phyloP scores from a whole-genome alignment of 2,329 filamentous ascomycete species.

The Clonostachys solani region DNA sequence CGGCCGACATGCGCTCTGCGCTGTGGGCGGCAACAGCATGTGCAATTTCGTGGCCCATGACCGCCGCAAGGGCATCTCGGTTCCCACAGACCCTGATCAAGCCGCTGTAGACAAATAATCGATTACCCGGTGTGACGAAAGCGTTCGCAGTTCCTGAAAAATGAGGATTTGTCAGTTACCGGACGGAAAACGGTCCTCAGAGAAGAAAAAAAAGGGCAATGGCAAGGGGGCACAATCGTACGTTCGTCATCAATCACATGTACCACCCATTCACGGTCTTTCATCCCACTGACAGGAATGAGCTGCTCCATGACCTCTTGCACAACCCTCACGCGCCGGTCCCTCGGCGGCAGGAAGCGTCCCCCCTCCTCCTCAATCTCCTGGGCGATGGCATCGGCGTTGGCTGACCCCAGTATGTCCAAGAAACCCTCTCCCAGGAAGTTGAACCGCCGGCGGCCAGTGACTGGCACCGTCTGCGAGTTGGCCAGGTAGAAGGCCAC shows the following conservation, averaged over 20 bases:
- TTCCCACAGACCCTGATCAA: slow-evolving; percentile 63
- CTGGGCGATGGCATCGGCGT: slow-evolving; percentile 38
- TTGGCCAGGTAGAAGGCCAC: slow-evolving; percentile 62
- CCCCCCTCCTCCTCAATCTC: slow-evolving; percentile 46
- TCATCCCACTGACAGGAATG: slow-evolving; percentile 62
- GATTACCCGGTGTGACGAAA: slow-evolving; percentile 74
- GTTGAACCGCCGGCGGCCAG: slow-evolving; percentile 71
- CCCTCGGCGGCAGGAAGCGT: slow-evolving; percentile 53
- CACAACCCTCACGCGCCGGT: slow-evolving; percentile 53
- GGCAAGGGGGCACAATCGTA: slow-evolving; percentile 17
- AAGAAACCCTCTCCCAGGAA: slow-evolving; percentile 53
- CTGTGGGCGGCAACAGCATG: slow-evolving; percentile 69
- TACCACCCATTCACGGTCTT: slow-evolving; percentile 62
- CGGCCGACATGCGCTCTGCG: slow-evolving; percentile 56
- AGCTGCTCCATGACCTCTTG: slow-evolving; percentile 61
- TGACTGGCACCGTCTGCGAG: slow-evolving; percentile 69
- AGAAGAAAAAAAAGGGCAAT: background rate
- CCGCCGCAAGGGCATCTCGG: slow-evolving; percentile 68
- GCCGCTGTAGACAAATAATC: slow-evolving; percentile 76
- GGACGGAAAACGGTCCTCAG: background rate
- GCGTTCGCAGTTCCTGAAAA: slow-evolving; percentile 57
- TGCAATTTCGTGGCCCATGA: slow-evolving; percentile 76
- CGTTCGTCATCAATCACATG: slow-evolving; percentile 65
- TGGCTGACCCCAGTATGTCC: slow-evolving; percentile 26
- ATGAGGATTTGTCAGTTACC: slow-evolving; percentile 1